phyloP scores from a whole-genome alignment of 192 early-diverging fungal species.

The Dissophora globulifera region DNA sequence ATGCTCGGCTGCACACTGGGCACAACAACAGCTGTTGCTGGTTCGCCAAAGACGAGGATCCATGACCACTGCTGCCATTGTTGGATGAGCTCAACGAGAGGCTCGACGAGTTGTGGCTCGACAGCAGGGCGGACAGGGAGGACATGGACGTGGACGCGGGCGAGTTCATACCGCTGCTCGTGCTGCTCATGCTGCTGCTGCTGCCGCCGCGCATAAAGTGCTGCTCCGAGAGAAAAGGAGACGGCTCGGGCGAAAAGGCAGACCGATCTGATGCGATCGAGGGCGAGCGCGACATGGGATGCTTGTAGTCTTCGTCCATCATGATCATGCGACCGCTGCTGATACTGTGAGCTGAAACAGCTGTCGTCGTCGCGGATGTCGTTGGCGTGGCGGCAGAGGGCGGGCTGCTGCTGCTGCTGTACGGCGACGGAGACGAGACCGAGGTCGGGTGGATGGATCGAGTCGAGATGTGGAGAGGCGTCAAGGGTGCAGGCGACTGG shows the following conservation, averaged over 20 bases:
- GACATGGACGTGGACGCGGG: slow-evolving; percentile 18
- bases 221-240: slow-evolving; percentile 16
- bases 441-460: slow-evolving; percentile 9
- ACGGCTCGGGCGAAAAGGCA: slow-evolving; percentile 24
- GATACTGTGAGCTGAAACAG: no score
- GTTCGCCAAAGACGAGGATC: not conserved
- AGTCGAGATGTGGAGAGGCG: slow-evolving; percentile 18
- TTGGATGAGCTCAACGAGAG: not conserved
- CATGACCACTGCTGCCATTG: no score
- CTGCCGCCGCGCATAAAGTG: not conserved
- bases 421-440: no score
- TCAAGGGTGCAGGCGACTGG: slow-evolving; percentile 13
- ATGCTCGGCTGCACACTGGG: slow-evolving; percentile 43
- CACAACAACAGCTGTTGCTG: slow-evolving; percentile 30
- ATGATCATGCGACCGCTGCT: slow-evolving; percentile 6
- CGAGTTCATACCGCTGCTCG: slow-evolving; percentile 5
- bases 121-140: slow-evolving; percentile 5
- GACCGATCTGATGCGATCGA: slow-evolving; percentile 30
- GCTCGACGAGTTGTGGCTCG: slow-evolving; percentile 4
- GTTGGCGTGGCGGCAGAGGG: not conserved
- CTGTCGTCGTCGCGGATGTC: no score
- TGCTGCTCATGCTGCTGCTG: no score
- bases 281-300: slow-evolving; percentile 33
- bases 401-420: slow-evolving; percentile 6
- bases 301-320: slow-evolving; percentile 32